Base-by-base conservation (phyloP, 768 basidiomycete genomes). In the Tubosaeta sp. region DNA sequence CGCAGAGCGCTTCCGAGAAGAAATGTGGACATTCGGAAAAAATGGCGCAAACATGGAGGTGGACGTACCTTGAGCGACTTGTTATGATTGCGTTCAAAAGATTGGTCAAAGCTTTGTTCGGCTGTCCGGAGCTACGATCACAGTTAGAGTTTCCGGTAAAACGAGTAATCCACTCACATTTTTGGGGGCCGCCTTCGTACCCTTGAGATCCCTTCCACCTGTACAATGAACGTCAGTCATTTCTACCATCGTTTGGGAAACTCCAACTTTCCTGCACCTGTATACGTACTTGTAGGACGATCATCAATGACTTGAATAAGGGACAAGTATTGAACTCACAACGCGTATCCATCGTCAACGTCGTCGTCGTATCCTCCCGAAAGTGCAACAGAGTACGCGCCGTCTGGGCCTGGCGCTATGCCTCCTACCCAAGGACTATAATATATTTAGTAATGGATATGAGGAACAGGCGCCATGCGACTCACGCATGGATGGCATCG, bases 291-390 rank as follows among this genome's bases (percentile, higher is more conserved):
- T 48, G 10, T 17, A 13, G 34, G 35, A 63, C 5, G 11, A 17
- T 33, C 37, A 32, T 56, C 9, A 53, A 50, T 35, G 4, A 4
- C 6, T 8, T 25, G 47, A 46, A 25, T 8, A 7, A 26, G 16
- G 3, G 42, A 25, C 31, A 8, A 42, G 37, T 13, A 42, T 13
- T 2, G 9, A 29, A 81, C 88, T 69, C 62, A 91, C 89, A 92
- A 92, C 12, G 78, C 86, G 55, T 91, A 85, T 49, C 90, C 90
- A 14, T 83, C 65, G 56, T 93, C 90, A 16, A 92, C 79, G 58
- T 92, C 91, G 50, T 92, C 91, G 31, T 88, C 86, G 52, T 93
- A 93, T 2, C 90, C 93, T 11, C 94, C 94, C 37, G 89, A 92
- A 4, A 95, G 78, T 3, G 88, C 92, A 13, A 97, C 80, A 39